Conservation (phyloP, 495 filamentous ascomycete genomes). For the Talaromyces adpressus region DNA sequence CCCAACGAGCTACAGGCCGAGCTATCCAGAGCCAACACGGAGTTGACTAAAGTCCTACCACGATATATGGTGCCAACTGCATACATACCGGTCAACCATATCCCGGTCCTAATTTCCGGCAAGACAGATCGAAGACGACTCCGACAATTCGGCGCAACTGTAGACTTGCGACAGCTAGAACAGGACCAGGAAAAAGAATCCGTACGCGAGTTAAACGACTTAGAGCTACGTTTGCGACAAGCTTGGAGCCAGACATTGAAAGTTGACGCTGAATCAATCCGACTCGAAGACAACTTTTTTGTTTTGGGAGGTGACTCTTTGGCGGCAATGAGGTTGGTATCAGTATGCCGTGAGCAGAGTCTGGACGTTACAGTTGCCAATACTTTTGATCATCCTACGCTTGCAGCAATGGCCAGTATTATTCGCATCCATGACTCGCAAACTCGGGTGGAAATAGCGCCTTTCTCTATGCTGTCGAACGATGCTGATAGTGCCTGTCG, state of each 20-base stretch:
- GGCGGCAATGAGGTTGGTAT: conserved; percentile 46
- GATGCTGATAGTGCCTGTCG: conserved; percentile 19
- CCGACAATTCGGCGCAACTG: conserved; percentile 21
- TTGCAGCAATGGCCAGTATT: conserved; percentile 32
- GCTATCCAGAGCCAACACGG: conserved; percentile 20
- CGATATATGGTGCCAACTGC: conserved; percentile 39
- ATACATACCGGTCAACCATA: conserved; percentile 33
- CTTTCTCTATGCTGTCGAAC: conserved; percentile 32
- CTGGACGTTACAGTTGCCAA: conserved; percentile 29
- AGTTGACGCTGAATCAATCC: conserved; percentile 22
- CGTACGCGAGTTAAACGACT: conserved; percentile 23
- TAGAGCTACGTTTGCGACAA: conserved; percentile 31
- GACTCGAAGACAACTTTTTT: conserved; percentile 46
- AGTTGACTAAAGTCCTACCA: conserved; percentile 27
- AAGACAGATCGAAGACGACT: conserved; percentile 39
- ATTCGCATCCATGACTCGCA: conserved; percentile 12
- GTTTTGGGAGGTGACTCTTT: conserved; percentile 57
- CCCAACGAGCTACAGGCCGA: conserved; percentile 14
- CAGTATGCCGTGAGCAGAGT: conserved; percentile 23
- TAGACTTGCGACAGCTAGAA: conserved; percentile 27
- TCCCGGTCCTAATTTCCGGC: conserved; percentile 34
- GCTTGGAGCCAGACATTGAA: conserved; percentile 39
- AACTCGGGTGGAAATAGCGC: conserved; percentile 11
- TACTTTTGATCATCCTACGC: conserved; percentile 41
- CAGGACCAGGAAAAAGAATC: conserved; percentile 7